A percentile compares a stretch with the other conserved stretches of the same genome.
These are phyloP conservation scores for Myriosclerotinia curreyana DNA, from an alignment of 2,329 filamentous ascomycete species.

Conservation along the genomic window DNA sequence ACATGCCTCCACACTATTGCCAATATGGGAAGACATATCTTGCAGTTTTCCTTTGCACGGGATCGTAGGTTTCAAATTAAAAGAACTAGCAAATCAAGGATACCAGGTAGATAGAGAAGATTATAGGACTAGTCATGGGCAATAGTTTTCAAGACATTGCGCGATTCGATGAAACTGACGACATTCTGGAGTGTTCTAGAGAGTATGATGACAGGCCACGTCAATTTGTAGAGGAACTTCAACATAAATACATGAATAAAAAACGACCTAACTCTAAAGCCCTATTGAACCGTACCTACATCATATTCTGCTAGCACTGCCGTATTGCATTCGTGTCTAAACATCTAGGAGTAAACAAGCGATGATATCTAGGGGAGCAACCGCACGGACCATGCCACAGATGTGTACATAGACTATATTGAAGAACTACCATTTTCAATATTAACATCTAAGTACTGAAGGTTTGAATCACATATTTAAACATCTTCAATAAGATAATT, in stretches of 20 bases:
- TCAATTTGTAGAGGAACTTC: no score
- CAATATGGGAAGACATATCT: neutral
- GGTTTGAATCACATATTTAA: neutral
- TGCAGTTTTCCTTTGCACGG: neutral
- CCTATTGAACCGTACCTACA: neutral
- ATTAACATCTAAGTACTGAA: neutral
- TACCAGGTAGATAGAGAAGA: neutral
- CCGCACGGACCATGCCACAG: neutral
- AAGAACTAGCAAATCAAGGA: rapidly evolving
- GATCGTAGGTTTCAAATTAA: neutral
- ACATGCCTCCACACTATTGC: neutral
- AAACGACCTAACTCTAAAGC: neutral
- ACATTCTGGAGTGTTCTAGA: no score
- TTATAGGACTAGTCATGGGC: neutral
- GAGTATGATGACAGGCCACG: no score
- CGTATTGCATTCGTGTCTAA: neutral
- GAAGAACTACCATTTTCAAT: neutral
- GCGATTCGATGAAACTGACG: neutral
- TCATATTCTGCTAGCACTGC: neutral
- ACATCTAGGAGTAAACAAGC: neutral
- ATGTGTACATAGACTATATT: neutral
- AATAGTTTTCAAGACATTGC: neutral
- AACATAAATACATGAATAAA: neutral
- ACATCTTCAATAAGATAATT: neutral
- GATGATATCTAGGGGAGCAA: neutral